A percentile compares a stretch with the other conserved stretches of the same genome.
These are phyloP conservation scores for Mycena galericulata DNA, from an alignment of 768 basidiomycete genomes.

Conservation along the genomic window DNA sequence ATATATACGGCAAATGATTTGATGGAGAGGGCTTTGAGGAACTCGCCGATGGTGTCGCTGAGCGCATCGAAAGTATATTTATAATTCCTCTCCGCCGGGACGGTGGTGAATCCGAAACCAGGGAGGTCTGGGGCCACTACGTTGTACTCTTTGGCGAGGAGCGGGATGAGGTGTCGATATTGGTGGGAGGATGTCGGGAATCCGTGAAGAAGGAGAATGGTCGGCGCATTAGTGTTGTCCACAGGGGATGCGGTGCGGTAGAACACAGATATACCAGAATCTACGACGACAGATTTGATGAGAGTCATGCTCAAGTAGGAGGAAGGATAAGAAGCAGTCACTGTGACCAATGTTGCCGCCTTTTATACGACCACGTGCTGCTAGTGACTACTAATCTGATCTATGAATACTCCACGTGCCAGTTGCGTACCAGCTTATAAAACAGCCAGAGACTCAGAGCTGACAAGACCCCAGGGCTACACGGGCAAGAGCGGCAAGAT, in stretches of 20 bases:
- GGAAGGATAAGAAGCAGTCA: no score
- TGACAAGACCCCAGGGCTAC: no score
- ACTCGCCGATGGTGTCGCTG: slow-evolving; percentile 52
- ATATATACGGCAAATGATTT: slow-evolving; percentile 57
- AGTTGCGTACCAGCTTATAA: no score
- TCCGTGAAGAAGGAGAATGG: slow-evolving; percentile 61
- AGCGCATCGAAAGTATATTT: slow-evolving; percentile 56
- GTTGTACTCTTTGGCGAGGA: slow-evolving; percentile 53
- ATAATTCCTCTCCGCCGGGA: slow-evolving; percentile 51
- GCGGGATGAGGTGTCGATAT: slow-evolving; percentile 60
- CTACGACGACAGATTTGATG: slow-evolving; percentile 42
- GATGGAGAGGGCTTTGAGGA: slow-evolving; percentile 54
- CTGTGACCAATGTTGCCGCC: no score
- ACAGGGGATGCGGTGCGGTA: slow-evolving; percentile 55
- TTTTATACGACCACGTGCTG: no score
- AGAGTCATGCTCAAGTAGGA: no score
- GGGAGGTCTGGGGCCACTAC: slow-evolving; percentile 64
- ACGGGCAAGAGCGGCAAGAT: no score
- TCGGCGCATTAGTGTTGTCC: slow-evolving; percentile 39
- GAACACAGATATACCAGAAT: slow-evolving; percentile 53
- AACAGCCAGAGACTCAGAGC: no score
- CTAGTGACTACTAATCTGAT: no score
- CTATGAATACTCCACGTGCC: no score
- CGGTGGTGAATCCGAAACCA: slow-evolving; percentile 61
- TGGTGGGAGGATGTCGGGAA: slow-evolving; percentile 63